Percentiles rank a stretch among this genome's conserved stretches.
phyloP scores from a whole-genome alignment of 225 moss, liverwort and hornwort genomes.

The Pseudisothecium myosuroides region DNA sequence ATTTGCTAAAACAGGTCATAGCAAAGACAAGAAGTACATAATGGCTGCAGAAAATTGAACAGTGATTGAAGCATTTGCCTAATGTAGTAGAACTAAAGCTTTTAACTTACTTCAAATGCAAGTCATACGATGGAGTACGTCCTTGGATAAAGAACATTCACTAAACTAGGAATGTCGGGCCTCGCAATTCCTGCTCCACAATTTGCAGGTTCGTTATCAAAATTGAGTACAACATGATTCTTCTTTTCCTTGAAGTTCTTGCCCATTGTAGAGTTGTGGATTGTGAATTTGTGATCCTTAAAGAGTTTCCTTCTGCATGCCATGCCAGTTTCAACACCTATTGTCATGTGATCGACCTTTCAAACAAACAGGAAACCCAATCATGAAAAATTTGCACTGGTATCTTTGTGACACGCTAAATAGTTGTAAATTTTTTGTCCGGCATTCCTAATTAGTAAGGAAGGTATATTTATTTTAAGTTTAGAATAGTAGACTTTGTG shows the following conservation, averaged over 20 bases:
- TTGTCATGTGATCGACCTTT: background rate
- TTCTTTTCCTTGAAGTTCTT: background rate
- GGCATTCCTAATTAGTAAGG: no score
- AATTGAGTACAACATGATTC: background rate
- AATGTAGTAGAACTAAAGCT: no score
- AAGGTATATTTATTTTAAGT: background rate
- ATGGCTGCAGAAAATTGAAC: no score
- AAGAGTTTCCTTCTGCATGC: background rate
- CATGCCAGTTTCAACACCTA: background rate
- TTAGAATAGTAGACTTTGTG: background rate
- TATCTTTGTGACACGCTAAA: background rate
- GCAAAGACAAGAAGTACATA: no score
- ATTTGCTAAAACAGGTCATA: no score
- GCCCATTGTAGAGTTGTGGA: background rate
- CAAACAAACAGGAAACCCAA: background rate
- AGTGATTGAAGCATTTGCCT: no score
- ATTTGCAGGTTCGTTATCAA: background rate
- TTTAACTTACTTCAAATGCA: no score
- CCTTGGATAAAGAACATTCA: no score
- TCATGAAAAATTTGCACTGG: background rate
- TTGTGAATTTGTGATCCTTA: background rate
- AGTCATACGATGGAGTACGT: no score
- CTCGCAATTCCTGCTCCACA: background rate
- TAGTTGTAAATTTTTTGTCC: background rate
- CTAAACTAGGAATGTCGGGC: no score